Evolutionary conservation across 2,329 filamentous ascomycete genomes (phyloP), one percentile per base, ranked within the genome.

Genomic region (Ophioceras dolichostomum): DNA sequence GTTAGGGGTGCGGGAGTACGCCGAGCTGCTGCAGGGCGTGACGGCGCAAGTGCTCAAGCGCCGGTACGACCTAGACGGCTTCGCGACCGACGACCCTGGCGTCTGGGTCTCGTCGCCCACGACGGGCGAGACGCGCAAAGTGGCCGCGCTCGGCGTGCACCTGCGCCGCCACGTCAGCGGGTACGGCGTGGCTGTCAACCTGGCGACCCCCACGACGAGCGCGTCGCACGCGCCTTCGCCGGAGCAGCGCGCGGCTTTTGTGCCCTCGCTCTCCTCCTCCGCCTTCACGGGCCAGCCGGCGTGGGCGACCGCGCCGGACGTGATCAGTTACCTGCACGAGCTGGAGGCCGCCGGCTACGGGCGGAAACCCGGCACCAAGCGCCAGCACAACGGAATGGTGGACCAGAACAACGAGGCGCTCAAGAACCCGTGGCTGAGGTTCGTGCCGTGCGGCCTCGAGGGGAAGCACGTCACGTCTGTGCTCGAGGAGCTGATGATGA

Each of bases 81-180:
- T 67, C 56, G 76, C 70, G 32, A 85, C 73, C 0, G 74, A 78
- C 37, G 77, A 95, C 54, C 87, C 88, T 3, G 89, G 89, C 1
- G 85, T 95, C 13, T 95, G 88, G 88, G 67, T 79, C 16, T 12
- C 21, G 14, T 24, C 29, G 13, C 12, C 20, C 32, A 4, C 7
- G 19, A 27, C 12, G 14, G 13, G 22, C 13, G 50, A 53, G 0
- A 60, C 67, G 40, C 66, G 70, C 49, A 98, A 96, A 65, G 87
- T 98, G 47, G 85, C 86, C 1, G 87, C 88, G 0, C 64, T 96
- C 30, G 91, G 91, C 1, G 85, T 98, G n/a, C 88, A 96, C 61
- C 70, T 95, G 44, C 67, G 87, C 12, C 67, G 89, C 32, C 79
- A 93, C 57, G 71, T 96, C 27, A 87, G 79, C 18, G 84, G 80